These are phyloP conservation scores for Colletotrichum lentis DNA, from an alignment of 2,329 filamentous ascomycete species.

Conservation along the genomic window DNA sequence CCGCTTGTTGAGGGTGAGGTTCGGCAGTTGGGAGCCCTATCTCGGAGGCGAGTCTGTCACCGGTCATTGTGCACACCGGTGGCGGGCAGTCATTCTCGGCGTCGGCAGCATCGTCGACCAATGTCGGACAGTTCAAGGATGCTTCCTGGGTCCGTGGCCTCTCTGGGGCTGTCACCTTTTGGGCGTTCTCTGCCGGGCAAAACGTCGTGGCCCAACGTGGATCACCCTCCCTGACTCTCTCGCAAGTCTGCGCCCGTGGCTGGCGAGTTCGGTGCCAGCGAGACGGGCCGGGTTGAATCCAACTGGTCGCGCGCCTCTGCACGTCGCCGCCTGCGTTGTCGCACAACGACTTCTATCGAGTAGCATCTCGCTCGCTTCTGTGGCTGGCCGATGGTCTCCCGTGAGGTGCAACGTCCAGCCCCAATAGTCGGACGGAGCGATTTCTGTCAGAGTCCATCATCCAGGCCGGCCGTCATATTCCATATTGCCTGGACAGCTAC, in stretches of 20 bases:
- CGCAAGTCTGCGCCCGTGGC: constrained; percentile 9
- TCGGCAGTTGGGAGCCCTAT: constrained; percentile 8
- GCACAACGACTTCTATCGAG: constrained; percentile 31
- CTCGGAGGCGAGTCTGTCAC: neutral
- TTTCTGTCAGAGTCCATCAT: constrained; percentile 9
- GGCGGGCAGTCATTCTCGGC: neutral
- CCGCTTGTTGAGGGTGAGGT: neutral
- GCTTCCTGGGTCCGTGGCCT: neutral
- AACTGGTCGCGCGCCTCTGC: constrained; percentile 25
- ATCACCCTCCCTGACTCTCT: neutral
- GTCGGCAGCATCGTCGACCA: constrained; percentile 17
- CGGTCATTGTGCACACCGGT: neutral
- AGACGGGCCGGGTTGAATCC: constrained; percentile 26
- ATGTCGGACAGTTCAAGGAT: neutral
- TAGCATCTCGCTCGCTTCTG: constrained; percentile 24
- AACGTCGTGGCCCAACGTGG: neutral
- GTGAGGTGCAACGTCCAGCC: constrained; percentile 4
- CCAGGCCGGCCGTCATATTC: constrained; percentile 12
- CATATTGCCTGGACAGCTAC: constrained; percentile 22
- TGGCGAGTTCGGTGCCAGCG: constrained; percentile 21
- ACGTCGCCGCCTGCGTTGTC: constrained; percentile 33
- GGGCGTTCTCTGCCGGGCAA: neutral
- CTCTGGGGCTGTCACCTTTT: constrained; percentile 10
- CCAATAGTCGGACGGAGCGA: constrained; percentile 20
- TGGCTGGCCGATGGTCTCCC: constrained; percentile 26